phyloP scores from a whole-genome alignment of 2,329 filamentous ascomycete species.

The Amylocarpus encephaloides region DNA sequence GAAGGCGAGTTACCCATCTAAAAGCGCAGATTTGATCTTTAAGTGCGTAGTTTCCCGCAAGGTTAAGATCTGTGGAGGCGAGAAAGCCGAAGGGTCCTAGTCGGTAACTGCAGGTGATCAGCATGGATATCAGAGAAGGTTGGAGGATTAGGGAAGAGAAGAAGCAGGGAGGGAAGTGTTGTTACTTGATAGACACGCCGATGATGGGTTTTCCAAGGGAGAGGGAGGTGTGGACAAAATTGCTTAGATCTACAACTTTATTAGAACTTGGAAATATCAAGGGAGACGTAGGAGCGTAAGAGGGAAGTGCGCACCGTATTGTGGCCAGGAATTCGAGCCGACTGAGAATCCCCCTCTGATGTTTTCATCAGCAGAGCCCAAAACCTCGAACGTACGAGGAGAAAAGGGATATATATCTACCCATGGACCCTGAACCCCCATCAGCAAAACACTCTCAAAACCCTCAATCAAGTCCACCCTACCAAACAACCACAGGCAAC shows the following conservation, averaged over 20 bases:
- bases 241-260: constrained; percentile 7
- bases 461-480: not conserved
- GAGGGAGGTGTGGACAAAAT: constrained; percentile 10
- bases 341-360: constrained; percentile 14
- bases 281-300: not conserved
- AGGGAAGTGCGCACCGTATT: constrained; percentile 12
- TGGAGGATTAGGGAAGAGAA: not conserved
- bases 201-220: constrained; percentile 15
- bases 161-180: not conserved
- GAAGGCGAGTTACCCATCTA: constrained; percentile 24
- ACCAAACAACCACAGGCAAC: constrained; percentile 25
- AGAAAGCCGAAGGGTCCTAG: constrained; percentile 17
- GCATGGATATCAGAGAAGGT: no score
- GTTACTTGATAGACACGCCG: constrained; percentile 19
- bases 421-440: constrained; percentile 15
- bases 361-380: not conserved
- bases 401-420: constrained; percentile 5
- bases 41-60: constrained; percentile 14
- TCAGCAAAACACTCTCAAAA: not conserved
- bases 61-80: constrained; percentile 11
- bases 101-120: no score
- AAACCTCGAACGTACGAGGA: not conserved
- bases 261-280: not conserved
- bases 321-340: constrained; percentile 16
- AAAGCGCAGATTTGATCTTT: constrained; percentile 20